Percentiles rank a stretch among this genome's conserved stretches.
These are phyloP conservation scores for Colletotrichum trifolii DNA, from an alignment of 2,329 filamentous ascomycete species.

Conservation along the genomic window DNA sequence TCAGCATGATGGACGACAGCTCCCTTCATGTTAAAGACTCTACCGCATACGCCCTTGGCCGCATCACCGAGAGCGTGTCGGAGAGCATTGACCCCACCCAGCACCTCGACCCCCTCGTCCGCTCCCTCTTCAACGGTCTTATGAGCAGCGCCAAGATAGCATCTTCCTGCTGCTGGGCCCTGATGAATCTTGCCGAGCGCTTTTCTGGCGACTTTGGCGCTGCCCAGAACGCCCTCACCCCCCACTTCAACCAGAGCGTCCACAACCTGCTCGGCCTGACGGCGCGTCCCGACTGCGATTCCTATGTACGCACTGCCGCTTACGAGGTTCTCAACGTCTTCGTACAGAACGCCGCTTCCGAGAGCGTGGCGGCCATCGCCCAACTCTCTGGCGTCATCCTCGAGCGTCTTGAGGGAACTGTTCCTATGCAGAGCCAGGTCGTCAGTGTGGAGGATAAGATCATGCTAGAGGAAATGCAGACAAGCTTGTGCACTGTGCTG, in stretches of 20 bases:
- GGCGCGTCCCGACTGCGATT: slow-evolving; percentile 83
- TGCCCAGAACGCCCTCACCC: slow-evolving; percentile 82
- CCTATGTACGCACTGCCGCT: slow-evolving; percentile 90
- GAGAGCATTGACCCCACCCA: slow-evolving; percentile 87
- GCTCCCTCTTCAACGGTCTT: slow-evolving; percentile 88
- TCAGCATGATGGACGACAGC: slow-evolving; percentile 90
- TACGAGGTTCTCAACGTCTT: slow-evolving; percentile 98
- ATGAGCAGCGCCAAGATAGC: slow-evolving; percentile 96
- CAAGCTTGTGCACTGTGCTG: slow-evolving; percentile 89
- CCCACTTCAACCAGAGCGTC: slow-evolving; percentile 93
- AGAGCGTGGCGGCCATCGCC: slow-evolving; percentile 84
- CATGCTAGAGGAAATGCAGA: slow-evolving; percentile 97
- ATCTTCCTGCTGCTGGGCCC: slow-evolving; percentile 96
- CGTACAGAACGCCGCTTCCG: slow-evolving; percentile 88
- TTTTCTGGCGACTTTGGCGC: slow-evolving; percentile 89
- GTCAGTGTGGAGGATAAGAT: slow-evolving; percentile 97
- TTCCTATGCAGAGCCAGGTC: slow-evolving; percentile 90
- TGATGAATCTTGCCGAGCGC: slow-evolving; percentile 97
- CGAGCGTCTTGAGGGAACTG: slow-evolving; percentile 88
- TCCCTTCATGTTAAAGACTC: slow-evolving; percentile 95
- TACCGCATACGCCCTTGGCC: slow-evolving; percentile 93
- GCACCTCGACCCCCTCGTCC: slow-evolving; percentile 87
- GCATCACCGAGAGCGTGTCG: slow-evolving; percentile 93
- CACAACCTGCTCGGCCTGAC: slow-evolving; percentile 87
- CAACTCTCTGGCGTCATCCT: slow-evolving; percentile 88